Conservation (phyloP, 345 rosid species). For the Salix brachista region DNA sequence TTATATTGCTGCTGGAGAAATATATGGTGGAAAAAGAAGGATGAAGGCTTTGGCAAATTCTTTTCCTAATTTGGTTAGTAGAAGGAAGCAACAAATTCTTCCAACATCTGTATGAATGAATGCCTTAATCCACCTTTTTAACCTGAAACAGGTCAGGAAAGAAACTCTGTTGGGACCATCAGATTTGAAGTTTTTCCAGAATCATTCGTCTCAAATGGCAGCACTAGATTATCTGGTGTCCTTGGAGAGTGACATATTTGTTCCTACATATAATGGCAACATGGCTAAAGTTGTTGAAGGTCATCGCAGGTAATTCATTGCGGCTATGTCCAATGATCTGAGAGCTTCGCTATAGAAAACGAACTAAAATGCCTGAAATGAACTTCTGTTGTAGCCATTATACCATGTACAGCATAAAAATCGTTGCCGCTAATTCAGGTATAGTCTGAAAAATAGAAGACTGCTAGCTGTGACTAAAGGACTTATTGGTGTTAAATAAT, state of each 20-base stretch:
- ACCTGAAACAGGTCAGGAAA: constrained; percentile 65
- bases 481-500: neutral
- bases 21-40: constrained; percentile 78
- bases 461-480: neutral
- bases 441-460: neutral
- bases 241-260: constrained; percentile 82
- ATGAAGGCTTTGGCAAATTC: constrained; percentile 52
- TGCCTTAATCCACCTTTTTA: neutral
- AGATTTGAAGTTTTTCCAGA: constrained; percentile 62
- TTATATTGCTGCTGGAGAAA: constrained; percentile 95
- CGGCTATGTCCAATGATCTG: neutral
- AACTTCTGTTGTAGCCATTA: neutral
- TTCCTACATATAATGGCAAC: constrained; percentile 90
- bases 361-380: neutral
- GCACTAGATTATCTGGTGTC: constrained; percentile 86
- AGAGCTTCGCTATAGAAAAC: neutral
- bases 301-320: constrained; percentile 67
- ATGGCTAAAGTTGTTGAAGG: constrained; percentile 99
- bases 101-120: neutral
- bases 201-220: constrained; percentile 91
- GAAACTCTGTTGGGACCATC: constrained; percentile 63
- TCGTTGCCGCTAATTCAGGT: neutral
- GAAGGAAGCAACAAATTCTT: neutral
- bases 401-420: neutral
- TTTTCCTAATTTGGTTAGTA: constrained; percentile 85